These are phyloP conservation scores for Potentilla sterilis DNA, from an alignment of 306 rosid genomes.

Conservation along the genomic window DNA sequence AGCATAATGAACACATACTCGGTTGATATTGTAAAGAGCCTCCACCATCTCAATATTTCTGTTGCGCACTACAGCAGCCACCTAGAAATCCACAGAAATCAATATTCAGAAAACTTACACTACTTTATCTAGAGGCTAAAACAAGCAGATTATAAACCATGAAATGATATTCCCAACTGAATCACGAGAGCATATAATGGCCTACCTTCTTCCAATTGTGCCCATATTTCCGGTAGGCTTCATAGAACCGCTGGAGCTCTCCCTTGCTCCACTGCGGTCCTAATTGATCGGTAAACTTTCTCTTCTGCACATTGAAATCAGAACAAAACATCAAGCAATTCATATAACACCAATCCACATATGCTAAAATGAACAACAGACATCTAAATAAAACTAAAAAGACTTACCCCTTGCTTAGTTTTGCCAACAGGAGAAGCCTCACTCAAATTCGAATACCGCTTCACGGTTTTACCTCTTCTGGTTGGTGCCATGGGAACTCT, in stretches of 20 bases:
- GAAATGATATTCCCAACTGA: slow-evolving; percentile 16
- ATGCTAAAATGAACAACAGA: slow-evolving; percentile 8
- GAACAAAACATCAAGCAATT: slow-evolving; percentile 24
- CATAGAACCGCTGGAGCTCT: slow-evolving; percentile 77
- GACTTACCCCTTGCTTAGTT: slow-evolving; percentile 50
- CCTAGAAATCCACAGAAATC: slow-evolving; percentile 47
- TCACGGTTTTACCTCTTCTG: slow-evolving; percentile 48
- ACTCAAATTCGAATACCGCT: slow-evolving; percentile 41
- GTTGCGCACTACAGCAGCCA: slow-evolving; percentile 49
- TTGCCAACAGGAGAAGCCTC: slow-evolving; percentile 53
- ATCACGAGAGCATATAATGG: slow-evolving; percentile 23
- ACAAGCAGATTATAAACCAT: slow-evolving; percentile 5
- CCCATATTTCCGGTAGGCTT: slow-evolving; percentile 78
- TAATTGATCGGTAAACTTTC: slow-evolving; percentile 67
- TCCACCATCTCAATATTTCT: slow-evolving; percentile 74
- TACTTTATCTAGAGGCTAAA: slow-evolving; percentile 11
- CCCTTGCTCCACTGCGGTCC: slow-evolving; percentile 88
- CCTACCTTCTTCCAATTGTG: slow-evolving; percentile 85
- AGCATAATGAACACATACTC: slow-evolving; percentile 41
- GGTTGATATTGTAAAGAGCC: slow-evolving; percentile 67
- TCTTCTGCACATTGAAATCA: slow-evolving; percentile 50
- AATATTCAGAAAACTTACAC: background rate
- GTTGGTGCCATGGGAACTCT: slow-evolving; percentile 59
- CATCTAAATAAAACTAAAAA: background rate
- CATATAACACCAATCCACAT: background rate